A percentile compares a stretch with the other conserved stretches of the same genome.
These are phyloP conservation scores for Cladosporium sp. DNA, from an alignment of 2,329 filamentous ascomycete genomes.

Conservation along the genomic window DNA sequence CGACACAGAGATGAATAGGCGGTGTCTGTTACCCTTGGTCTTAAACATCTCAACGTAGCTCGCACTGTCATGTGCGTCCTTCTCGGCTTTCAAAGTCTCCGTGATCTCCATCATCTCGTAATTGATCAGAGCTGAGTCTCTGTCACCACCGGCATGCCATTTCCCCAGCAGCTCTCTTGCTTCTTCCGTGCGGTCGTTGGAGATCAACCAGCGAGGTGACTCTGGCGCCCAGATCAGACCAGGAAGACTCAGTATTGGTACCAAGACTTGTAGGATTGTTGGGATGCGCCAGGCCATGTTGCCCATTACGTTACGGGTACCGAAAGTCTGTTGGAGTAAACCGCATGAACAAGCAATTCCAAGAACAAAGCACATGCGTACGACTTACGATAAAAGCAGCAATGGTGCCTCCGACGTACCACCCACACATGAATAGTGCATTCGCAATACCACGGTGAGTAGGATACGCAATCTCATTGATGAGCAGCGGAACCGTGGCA, in stretches of 20 bases:
- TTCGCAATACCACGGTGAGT: conserved; percentile 40
- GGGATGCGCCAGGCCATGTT: conserved; percentile 52
- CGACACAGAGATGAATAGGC: conserved; percentile 47
- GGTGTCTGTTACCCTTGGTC: conserved; percentile 53
- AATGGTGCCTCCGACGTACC: conserved; percentile 30
- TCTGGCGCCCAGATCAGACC: conserved; percentile 44
- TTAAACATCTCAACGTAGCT: conserved; percentile 54
- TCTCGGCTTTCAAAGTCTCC: conserved; percentile 47
- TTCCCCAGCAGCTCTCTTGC: conserved; percentile 60
- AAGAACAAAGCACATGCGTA: not conserved
- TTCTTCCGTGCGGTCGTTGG: conserved; percentile 45
- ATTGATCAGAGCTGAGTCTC: conserved; percentile 52
- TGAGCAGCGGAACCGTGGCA: conserved; percentile 39
- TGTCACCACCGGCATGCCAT: conserved; percentile 33
- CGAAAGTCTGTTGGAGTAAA: conserved; percentile 33
- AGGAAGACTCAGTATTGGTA: conserved; percentile 58
- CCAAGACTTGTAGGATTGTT: conserved; percentile 47
- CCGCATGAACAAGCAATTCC: not conserved
- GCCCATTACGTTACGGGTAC: conserved; percentile 45
- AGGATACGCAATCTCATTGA: conserved; percentile 50
- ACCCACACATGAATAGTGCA: conserved; percentile 40
- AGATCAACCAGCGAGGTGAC: conserved; percentile 59
- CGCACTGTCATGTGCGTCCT: conserved; percentile 14
- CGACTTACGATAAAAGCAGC: conserved; percentile 18
- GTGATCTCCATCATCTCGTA: conserved; percentile 62